Evolutionary conservation across 2,329 filamentous ascomycete species (phyloP).

Genomic region (Ambrosiella xylebori): DNA sequence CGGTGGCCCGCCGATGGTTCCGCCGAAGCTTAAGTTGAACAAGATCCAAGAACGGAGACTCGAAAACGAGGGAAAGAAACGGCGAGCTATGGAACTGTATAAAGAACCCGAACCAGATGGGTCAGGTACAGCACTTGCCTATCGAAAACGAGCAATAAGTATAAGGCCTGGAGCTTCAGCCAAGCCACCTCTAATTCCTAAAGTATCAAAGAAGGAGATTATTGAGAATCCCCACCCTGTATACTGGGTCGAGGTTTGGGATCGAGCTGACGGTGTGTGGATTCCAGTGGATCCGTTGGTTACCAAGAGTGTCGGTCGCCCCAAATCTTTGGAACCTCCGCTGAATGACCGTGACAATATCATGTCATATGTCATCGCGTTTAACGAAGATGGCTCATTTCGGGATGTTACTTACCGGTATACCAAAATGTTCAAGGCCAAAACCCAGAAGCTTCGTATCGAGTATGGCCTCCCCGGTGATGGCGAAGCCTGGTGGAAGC

Average conservation of each 20-base stretch:
- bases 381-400: constrained; percentile 61
- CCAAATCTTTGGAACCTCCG: constrained; percentile 65
- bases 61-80: constrained; percentile 19
- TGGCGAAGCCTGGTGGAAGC: constrained; percentile 35
- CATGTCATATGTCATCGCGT: constrained; percentile 71
- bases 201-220: constrained; percentile 18
- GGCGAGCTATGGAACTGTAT: constrained; percentile 8
- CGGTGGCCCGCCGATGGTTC: constrained; percentile 30
- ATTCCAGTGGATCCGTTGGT: constrained; percentile 72
- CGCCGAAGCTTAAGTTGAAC: constrained; percentile 20
- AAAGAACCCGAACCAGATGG: background rate
- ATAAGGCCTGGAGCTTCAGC: background rate
- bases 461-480: constrained; percentile 31
- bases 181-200: background rate
- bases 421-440: constrained; percentile 73
- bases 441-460: constrained; percentile 67
- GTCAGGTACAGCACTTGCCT: background rate
- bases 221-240: constrained; percentile 60
- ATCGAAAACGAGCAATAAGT: background rate
- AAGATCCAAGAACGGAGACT: constrained; percentile 16
- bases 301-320: constrained; percentile 57
- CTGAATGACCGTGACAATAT: constrained; percentile 58
- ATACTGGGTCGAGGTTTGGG: constrained; percentile 90
- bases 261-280: constrained; percentile 79
- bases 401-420: constrained; percentile 82